Conservation (phyloP, 495 filamentous ascomycete species). For the Neurospora intermedia region DNA sequence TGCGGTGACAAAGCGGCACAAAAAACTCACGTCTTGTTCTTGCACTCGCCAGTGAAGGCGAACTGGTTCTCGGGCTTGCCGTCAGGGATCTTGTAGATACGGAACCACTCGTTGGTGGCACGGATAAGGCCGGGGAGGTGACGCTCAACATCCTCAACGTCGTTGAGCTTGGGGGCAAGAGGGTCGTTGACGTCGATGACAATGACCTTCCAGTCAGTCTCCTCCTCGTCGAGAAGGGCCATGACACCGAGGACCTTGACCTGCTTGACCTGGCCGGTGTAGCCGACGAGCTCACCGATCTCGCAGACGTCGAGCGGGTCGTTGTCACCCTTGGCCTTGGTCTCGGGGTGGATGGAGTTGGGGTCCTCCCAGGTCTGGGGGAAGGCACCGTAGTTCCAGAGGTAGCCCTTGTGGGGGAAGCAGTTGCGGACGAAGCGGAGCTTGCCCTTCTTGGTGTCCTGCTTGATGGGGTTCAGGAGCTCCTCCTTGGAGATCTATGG, state of each 20-base stretch:
- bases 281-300: conserved; percentile 95
- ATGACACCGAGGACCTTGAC: conserved; percentile 99
- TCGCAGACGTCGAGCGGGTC: conserved; percentile 99
- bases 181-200: conserved; percentile 98
- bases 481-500: conserved; percentile 92
- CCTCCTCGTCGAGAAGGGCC: conserved; percentile 97
- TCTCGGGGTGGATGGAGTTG: conserved; percentile 89
- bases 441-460: conserved; percentile 81
- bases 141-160: conserved; percentile 97
- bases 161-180: conserved; percentile 89
- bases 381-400: conserved; percentile 99
- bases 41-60: conserved; percentile 99
- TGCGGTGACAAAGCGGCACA: not conserved
- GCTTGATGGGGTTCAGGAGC: conserved; percentile 93
- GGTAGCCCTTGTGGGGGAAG: conserved; percentile 99
- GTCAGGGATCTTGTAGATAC: conserved; percentile 99
- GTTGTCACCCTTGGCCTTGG: conserved; percentile 99
- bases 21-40: conserved; percentile 81
- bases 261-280: conserved; percentile 94
- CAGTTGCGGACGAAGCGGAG: conserved; percentile 98
- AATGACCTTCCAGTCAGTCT: conserved; percentile 99
- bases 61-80: conserved; percentile 99
- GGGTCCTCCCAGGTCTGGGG: conserved; percentile 99
- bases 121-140: conserved; percentile 93
- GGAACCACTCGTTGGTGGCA: conserved; percentile 99